phyloP scores from a whole-genome alignment of 148 eudicot genomes.

The Agrostemma githago region DNA sequence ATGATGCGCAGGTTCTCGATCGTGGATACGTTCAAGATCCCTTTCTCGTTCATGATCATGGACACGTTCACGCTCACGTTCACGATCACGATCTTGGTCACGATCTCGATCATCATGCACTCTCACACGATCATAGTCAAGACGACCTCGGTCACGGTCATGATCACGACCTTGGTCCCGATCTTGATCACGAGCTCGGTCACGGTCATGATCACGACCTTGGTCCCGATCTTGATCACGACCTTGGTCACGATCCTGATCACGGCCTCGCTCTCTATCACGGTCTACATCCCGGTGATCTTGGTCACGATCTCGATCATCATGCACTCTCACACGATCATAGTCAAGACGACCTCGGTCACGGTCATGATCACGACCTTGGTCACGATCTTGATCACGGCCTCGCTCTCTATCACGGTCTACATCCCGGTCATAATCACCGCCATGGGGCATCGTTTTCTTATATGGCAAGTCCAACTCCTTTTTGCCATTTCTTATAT shows the following conservation, averaged over 20 bases:
- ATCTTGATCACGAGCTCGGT: constrained; percentile 39
- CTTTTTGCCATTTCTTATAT: constrained; percentile 50
- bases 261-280: constrained; percentile 24
- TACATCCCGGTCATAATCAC: constrained; percentile 32
- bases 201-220: constrained; percentile 10
- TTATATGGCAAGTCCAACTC: constrained; percentile 42
- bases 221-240: constrained; percentile 9
- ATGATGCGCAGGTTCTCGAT: constrained; percentile 32
- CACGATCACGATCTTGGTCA: constrained; percentile 17
- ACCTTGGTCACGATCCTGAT: constrained; percentile 23
- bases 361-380: constrained; percentile 19
- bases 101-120: constrained; percentile 1
- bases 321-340: neutral
- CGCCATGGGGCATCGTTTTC: constrained; percentile 38
- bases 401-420: constrained; percentile 19
- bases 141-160: constrained; percentile 30
- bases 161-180: constrained; percentile 22
- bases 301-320: constrained; percentile 15
- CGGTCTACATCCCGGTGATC: neutral
- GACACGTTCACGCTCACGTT: constrained; percentile 23
- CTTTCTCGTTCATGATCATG: constrained; percentile 24
- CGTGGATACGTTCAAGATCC: constrained; percentile 28
- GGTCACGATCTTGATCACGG: constrained; percentile 40
- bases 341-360: constrained; percentile 28
- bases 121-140: constrained; percentile 6